Evolutionary conservation across 163 green algal genomes (phyloP).

Genomic region (Volvox carteri): DNA sequence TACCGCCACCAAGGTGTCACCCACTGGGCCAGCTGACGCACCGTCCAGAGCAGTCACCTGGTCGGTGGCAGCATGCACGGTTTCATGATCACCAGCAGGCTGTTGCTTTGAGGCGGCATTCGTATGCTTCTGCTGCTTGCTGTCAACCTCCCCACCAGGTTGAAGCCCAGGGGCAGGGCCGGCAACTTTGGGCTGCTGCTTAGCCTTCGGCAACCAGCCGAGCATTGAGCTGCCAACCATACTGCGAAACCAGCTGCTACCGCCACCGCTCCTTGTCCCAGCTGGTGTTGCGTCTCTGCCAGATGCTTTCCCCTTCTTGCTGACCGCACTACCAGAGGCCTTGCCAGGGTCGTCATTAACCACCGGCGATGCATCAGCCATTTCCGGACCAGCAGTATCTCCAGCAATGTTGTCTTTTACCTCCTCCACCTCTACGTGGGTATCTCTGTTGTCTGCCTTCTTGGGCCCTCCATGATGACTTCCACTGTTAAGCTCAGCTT

Average conservation of each 20-base stretch:
- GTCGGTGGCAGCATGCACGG: neutral
- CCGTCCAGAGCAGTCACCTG: neutral
- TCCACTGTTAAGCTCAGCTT: neutral
- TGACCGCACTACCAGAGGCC: neutral
- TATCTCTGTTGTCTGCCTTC: neutral
- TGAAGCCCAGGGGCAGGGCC: neutral
- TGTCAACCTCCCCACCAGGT: neutral
- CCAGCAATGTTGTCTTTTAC: neutral
- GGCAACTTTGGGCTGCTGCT: neutral
- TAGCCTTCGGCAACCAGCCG: neutral
- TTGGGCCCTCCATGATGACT: neutral
- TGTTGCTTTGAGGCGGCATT: neutral
- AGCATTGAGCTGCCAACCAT: neutral
- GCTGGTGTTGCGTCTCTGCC: too few relatives aligned
- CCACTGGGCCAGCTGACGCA: too few relatives aligned
- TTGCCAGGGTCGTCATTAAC: too few relatives aligned
- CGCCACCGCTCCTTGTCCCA: too few relatives aligned
- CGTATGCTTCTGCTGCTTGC: neutral
- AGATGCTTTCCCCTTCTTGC: neutral
- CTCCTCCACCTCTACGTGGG: neutral
- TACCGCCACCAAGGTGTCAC: too few relatives aligned
- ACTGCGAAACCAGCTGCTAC: neutral
- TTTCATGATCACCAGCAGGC: neutral
- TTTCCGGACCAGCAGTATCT: neutral
- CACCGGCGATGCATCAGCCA: too few relatives aligned